phyloP scores from a whole-genome alignment of 78 protist species.

The Protostelium mycophagum region DNA sequence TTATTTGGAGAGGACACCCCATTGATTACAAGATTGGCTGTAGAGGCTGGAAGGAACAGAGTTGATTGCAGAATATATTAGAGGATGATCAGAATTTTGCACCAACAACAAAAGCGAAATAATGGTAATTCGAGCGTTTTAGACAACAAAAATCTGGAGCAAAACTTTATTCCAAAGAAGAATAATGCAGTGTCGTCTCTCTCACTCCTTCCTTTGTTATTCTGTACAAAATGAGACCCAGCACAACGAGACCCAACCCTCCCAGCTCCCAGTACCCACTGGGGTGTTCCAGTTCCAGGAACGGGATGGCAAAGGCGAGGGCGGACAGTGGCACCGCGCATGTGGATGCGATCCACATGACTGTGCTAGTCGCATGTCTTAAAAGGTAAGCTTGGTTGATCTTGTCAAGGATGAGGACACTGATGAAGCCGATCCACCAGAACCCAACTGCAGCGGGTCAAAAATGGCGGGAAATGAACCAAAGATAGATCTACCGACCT shows the following conservation, averaged over 20 bases:
- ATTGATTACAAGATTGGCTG: too few species aligned
- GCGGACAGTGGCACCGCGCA: neutral
- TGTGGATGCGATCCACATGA: neutral
- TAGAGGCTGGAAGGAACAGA: too few species aligned
- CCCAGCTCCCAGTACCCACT: neutral
- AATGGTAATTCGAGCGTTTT: neutral
- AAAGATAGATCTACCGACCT: neutral
- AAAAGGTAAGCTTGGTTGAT: neutral
- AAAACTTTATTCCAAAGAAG: neutral
- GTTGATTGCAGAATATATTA: too few species aligned
- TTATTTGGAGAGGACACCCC: too few species aligned
- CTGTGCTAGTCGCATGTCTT: neutral
- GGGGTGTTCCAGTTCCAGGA: neutral
- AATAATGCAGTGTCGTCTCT: neutral
- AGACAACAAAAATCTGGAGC: too few species aligned
- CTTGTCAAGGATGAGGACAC: neutral
- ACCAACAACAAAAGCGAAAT: too few species aligned
- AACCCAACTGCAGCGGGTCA: neutral
- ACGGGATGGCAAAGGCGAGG: neutral
- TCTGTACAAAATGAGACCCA: neutral
- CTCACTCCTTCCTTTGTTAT: neutral
- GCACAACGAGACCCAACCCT: neutral
- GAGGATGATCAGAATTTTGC: too few species aligned
- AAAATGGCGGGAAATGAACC: too few species aligned
- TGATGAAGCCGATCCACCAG: neutral